Conservation (phyloP, 2,329 filamentous ascomycete genomes). For the Colletotrichum agaves region DNA sequence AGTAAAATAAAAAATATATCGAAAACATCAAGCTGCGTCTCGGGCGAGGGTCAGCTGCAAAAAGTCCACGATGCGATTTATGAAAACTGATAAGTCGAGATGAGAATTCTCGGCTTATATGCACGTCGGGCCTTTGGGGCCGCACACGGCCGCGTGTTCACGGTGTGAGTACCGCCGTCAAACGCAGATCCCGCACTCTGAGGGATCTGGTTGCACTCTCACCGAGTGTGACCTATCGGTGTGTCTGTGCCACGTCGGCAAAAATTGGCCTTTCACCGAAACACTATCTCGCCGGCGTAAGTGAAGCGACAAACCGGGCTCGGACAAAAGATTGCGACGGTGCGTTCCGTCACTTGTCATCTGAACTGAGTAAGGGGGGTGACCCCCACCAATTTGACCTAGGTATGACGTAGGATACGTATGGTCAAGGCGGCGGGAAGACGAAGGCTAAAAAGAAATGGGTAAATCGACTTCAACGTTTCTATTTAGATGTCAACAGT, state of each 20-base stretch:
- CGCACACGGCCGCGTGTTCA: not conserved
- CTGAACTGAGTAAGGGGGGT: not conserved
- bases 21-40: not conserved
- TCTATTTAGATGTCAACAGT: not conserved
- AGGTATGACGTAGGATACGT: not conserved
- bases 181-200: conserved; percentile 5
- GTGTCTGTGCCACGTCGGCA: conserved; percentile 12
- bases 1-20: not conserved
- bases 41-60: not conserved
- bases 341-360: not conserved
- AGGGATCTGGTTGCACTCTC: conserved; percentile 26
- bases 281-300: not conserved
- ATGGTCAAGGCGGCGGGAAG: not conserved
- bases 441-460: conserved; percentile 10
- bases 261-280: conserved; percentile 10
- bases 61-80: conserved; percentile 1
- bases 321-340: not conserved
- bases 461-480: not conserved
- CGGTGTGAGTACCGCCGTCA: not conserved
- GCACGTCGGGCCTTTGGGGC: conserved; percentile 20
- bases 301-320: conserved; percentile 7
- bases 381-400: not conserved
- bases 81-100: conserved; percentile 26
- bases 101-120: conserved; percentile 13
- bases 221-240: conserved; percentile 7